Conservation (phyloP, 2,329 filamentous ascomycete species). For the Ascochyta pisi region DNA sequence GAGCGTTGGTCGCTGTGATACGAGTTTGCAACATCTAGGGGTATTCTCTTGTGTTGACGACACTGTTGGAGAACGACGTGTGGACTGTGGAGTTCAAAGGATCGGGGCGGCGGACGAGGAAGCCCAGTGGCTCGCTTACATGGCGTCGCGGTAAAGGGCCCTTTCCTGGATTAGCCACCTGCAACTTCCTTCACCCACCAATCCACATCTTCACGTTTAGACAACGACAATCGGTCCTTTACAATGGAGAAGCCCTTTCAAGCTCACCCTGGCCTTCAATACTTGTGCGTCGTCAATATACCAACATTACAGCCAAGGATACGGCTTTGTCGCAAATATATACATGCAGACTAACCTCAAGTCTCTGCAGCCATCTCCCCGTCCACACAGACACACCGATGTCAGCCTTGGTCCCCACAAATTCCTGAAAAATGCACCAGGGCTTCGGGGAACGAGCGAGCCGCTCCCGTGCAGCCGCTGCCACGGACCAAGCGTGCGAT, state of each 20-base stretch:
- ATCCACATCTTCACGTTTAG: slow-evolving; percentile 4
- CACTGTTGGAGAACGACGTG: neutral
- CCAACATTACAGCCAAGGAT: neutral
- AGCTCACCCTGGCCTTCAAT: neutral
- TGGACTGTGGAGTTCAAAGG: neutral
- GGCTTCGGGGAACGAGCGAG: slow-evolving; percentile 8
- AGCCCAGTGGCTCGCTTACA: slow-evolving; percentile 10
- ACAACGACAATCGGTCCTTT: slow-evolving; percentile 9
- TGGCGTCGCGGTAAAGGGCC: neutral
- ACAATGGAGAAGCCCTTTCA: neutral
- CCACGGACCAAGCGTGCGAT: slow-evolving; percentile 1
- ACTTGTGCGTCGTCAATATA: neutral
- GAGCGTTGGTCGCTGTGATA: neutral
- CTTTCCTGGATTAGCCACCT: slow-evolving; percentile 7
- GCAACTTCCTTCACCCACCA: slow-evolving; percentile 4
- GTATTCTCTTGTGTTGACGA: neutral
- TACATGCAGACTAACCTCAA: slow-evolving; percentile 1
- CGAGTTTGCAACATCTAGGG: neutral
- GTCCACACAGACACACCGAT: slow-evolving; percentile 3
- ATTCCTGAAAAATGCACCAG: neutral
- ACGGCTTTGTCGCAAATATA: slow-evolving; percentile 10
- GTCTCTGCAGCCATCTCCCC: slow-evolving; percentile 3
- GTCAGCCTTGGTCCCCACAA: slow-evolving; percentile 7
- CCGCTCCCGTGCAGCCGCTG: slow-evolving; percentile 18
- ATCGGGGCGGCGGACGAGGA: neutral